Evolutionary conservation across 108 stramenopile genomes (phyloP).

Genomic region (Nitzschia inconspicua): DNA sequence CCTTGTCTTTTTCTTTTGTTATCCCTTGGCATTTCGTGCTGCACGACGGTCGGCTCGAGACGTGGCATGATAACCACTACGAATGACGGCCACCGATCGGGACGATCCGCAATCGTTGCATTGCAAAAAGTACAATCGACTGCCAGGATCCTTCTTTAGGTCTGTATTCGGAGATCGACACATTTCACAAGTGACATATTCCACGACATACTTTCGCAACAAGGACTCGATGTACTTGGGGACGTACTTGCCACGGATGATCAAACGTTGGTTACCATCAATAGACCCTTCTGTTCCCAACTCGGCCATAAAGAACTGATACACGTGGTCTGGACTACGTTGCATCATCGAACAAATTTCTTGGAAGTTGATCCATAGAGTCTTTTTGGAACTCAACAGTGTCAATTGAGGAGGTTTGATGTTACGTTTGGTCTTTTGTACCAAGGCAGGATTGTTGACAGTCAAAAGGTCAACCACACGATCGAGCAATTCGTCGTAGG

Average conservation of each 20-base stretch:
- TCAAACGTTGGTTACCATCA: conserved; percentile 97
- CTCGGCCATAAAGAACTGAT: conserved; percentile 99
- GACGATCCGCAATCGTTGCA: conserved; percentile 93
- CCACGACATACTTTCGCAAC: conserved; percentile 97
- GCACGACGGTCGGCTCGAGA: conserved; percentile 97
- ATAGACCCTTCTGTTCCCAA: conserved; percentile 98
- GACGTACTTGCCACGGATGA: conserved; percentile 95
- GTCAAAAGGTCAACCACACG: conserved; percentile 87
- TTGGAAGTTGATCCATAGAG: conserved; percentile 98
- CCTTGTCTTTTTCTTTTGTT: conserved; percentile 2
- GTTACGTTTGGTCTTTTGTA: conserved; percentile 96
- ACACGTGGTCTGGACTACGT: conserved; percentile 95
- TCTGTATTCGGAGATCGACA: conserved; percentile 96
- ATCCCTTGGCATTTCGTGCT: conserved; percentile 86
- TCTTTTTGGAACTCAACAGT: conserved; percentile 92
- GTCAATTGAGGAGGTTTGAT: conserved; percentile 98
- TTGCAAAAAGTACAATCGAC: conserved; percentile 91
- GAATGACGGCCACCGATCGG: conserved; percentile 93
- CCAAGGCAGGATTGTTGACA: conserved; percentile 94
- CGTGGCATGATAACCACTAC: conserved; percentile 98
- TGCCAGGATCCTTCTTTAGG: conserved; percentile 86
- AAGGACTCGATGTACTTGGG: conserved; percentile 98
- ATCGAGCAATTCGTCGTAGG: conserved; percentile 87
- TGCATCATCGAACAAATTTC: conserved; percentile 99
- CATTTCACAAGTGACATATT: conserved; percentile 99